Evolutionary conservation across 1,284 basidiomycete species (phyloP).

Genomic region (Rhodotorula sp.): DNA sequence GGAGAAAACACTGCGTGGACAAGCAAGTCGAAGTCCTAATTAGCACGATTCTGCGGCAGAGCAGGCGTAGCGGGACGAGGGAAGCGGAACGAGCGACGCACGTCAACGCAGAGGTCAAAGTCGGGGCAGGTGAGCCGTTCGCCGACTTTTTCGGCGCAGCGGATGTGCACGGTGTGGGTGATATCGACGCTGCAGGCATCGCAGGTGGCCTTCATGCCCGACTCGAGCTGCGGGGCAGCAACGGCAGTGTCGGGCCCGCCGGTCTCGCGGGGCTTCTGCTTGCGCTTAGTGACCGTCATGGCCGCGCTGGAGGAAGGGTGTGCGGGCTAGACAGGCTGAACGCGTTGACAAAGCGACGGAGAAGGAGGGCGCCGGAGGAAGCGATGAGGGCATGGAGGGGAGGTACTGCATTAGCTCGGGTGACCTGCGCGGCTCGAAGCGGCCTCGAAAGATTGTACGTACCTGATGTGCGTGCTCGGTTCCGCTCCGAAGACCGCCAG

Average conservation of each 20-base stretch:
- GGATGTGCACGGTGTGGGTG: constrained; percentile 48
- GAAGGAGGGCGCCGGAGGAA: background rate
- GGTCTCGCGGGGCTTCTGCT: constrained; percentile 35
- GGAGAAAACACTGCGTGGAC: constrained; percentile 71
- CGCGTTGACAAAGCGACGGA: background rate
- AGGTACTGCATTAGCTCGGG: too few species aligned
- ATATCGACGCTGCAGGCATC: constrained; percentile 48
- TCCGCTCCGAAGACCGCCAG: background rate
- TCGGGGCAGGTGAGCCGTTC: constrained; percentile 42
- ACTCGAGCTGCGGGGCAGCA: constrained; percentile 26
- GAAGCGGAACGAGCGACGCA: constrained; percentile 5
- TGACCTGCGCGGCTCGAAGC: too few species aligned
- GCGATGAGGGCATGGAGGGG: background rate
- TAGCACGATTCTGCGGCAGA: background rate
- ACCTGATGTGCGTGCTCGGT: too few species aligned
- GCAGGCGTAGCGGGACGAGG: background rate
- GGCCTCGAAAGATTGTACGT: too few species aligned
- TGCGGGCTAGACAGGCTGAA: background rate
- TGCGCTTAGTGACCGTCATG: constrained; percentile 41
- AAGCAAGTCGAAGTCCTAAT: background rate
- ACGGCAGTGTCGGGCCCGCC: constrained; percentile 11
- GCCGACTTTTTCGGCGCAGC: constrained; percentile 46
- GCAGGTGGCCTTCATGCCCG: constrained; percentile 43
- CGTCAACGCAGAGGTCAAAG: constrained; percentile 53
- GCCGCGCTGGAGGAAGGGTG: background rate